Percentiles rank a stretch among this genome's conserved stretches.
phyloP scores from a whole-genome alignment of 2,329 filamentous ascomycete genomes.

The Coniochaeta prunicola region DNA sequence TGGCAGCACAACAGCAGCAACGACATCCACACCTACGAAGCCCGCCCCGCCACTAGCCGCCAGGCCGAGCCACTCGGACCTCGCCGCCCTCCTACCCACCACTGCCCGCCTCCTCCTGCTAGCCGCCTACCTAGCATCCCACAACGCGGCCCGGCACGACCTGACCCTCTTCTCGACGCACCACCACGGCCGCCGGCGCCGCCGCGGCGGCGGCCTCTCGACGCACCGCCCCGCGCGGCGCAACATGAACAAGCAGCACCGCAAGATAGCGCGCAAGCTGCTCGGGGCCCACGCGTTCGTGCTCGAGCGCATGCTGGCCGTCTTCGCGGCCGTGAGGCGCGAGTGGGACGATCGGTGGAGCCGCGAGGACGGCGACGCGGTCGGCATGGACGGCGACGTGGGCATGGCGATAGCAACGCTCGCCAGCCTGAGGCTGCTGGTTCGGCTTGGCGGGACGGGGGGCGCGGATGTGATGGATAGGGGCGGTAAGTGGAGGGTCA shows the following conservation, averaged over 20 bases:
- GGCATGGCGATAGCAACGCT: constrained; percentile 65
- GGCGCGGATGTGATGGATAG: constrained; percentile 59
- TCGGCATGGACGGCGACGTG: constrained; percentile 44
- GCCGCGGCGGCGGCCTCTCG: constrained; percentile 42
- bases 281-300: constrained; percentile 72
- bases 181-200: constrained; percentile 43
- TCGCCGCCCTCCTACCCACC: constrained; percentile 56
- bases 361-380: constrained; percentile 17
- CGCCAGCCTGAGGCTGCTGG: constrained; percentile 60
- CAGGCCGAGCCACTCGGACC: constrained; percentile 22
- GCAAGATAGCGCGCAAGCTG: constrained; percentile 70
- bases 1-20: neutral
- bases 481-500: constrained; percentile 68
- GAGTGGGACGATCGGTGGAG: constrained; percentile 37
- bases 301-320: constrained; percentile 70
- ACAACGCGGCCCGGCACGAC: constrained; percentile 71
- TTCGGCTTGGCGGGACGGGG: constrained; percentile 49
- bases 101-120: constrained; percentile 68
- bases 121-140: constrained; percentile 73
- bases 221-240: constrained; percentile 20
- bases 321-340: constrained; percentile 59
- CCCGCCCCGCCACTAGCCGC: neutral
- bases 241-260: constrained; percentile 40
- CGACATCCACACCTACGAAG: constrained; percentile 2
- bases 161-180: constrained; percentile 68